phyloP scores from a whole-genome alignment of 139 green algal species.

The Monoraphidium neglectum region DNA sequence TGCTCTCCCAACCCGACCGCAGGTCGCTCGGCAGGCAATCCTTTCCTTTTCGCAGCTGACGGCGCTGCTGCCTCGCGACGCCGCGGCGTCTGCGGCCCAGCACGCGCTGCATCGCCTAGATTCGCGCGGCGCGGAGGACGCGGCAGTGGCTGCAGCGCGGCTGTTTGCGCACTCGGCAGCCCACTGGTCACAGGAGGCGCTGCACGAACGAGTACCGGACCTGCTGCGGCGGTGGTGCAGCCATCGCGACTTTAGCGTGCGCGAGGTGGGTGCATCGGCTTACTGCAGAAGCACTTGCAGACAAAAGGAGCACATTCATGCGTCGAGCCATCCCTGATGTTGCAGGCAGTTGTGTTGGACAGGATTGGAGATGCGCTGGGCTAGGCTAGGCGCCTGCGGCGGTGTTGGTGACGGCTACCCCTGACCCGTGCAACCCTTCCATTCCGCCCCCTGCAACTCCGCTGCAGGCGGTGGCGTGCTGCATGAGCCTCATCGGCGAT shows the following conservation, averaged over 20 bases:
- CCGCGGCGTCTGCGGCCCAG: slow-evolving; percentile 17
- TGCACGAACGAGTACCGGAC: slow-evolving; percentile 13
- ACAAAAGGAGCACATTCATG: too few relatives aligned
- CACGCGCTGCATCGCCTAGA: slow-evolving; percentile 20
- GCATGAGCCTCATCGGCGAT: slow-evolving; percentile 23
- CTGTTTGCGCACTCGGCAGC: slow-evolving; percentile 17
- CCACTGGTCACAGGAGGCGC: slow-evolving; percentile 16
- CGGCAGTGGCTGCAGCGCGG: slow-evolving; percentile 14
- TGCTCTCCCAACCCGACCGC: neutral
- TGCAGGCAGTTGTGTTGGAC: neutral
- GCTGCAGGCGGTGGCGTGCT: slow-evolving; percentile 17
- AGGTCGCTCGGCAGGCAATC: slow-evolving; percentile 20
- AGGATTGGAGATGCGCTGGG: neutral
- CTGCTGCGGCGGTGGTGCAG: slow-evolving; percentile 22
- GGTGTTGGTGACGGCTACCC: neutral
- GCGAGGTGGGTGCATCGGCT: slow-evolving; percentile 9
- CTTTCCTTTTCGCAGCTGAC: slow-evolving; percentile 20
- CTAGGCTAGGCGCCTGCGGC: neutral
- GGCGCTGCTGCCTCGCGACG: slow-evolving; percentile 10
- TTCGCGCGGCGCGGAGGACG: slow-evolving; percentile 14
- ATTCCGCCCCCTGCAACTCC: neutral
- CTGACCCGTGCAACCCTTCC: neutral
- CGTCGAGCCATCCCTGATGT: neutral
- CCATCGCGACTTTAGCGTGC: slow-evolving; percentile 25
- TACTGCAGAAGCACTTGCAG: neutral